Base-by-base conservation (phyloP, 163 green algal species). In the Scenedesmus sp. region DNA sequence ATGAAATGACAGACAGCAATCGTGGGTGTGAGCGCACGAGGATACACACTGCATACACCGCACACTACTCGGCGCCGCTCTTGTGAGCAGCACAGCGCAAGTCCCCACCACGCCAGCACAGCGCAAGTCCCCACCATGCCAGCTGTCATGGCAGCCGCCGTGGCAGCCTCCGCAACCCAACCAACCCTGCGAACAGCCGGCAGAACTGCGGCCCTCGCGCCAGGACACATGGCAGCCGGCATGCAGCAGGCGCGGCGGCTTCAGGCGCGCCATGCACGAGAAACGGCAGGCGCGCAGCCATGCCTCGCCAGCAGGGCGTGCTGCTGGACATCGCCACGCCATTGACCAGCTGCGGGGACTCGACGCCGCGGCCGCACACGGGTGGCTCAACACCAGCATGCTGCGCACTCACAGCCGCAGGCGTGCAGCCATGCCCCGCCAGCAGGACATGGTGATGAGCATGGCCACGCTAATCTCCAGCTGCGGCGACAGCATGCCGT, bases 361-460 rank as follows among this genome's bases (percentile, higher is more conserved):
- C n/a, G n/a, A n/a, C n/a, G n/a, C n/a, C n/a, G n/a, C n/a, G n/a
- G n/a, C n/a, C n/a, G n/a, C n/a, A n/a, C n/a, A n/a, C n/a, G n/a
- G n/a, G n/a, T n/a, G n/a, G n/a, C n/a, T n/a, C n/a, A n/a, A n/a
- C n/a, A n/a, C n/a, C n/a, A n/a, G n/a, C n/a, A 13, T 53, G 44
- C 7, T 12, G 37, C 40, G 9, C 26, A n/a, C n/a, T 91, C 80
- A 92, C 81, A 92, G 81, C 12, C 93, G 76, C 89, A 95, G 78
- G 9, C 87, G 84, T 42, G 87, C 88, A 12, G 83, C 93, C 44
- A 95, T 95, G 72, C 93, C 93, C 3, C 93, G 86, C 91, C 91
- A 95, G 89, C 91, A 95, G 0, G 87, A 84, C 91, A 95, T 94
- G 35, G 93, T 95, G 79, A 95, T 93, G 0, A 95, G 89, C 86